Percentiles rank a stretch among this genome's conserved stretches.
These are phyloP conservation scores for Diaporthe citriasiana DNA, from an alignment of 2,329 filamentous ascomycete genomes.

Conservation along the genomic window DNA sequence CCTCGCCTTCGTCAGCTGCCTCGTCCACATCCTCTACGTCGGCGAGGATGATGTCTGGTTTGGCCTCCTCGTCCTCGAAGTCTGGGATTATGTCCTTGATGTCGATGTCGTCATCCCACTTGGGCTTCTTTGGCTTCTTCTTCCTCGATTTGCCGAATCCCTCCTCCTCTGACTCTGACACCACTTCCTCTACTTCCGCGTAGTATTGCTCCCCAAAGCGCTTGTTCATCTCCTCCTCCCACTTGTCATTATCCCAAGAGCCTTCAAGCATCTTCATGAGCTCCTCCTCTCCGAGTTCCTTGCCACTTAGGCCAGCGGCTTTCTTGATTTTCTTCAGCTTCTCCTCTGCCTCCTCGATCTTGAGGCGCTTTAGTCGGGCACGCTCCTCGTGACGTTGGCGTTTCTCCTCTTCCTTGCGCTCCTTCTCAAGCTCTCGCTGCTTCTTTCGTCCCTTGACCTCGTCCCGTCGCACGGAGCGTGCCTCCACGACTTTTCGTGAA, in stretches of 20 bases:
- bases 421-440: constrained; percentile 82
- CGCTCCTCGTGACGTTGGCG: constrained; percentile 83
- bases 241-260: constrained; percentile 89
- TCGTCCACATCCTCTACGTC: constrained; percentile 61
- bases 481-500: constrained; percentile 85
- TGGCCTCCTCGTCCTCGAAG: constrained; percentile 76
- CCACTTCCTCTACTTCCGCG: constrained; percentile 74
- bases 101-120: constrained; percentile 97
- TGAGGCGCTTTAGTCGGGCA: constrained; percentile 85
- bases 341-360: constrained; percentile 89
- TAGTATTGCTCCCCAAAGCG: constrained; percentile 95
- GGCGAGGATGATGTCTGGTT: constrained; percentile 69
- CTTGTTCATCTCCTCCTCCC: constrained; percentile 91
- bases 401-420: constrained; percentile 84
- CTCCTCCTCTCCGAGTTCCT: constrained; percentile 78
- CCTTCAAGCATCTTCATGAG: constrained; percentile 89
- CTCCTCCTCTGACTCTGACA: constrained; percentile 73
- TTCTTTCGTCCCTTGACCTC: constrained; percentile 83
- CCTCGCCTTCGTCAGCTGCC: constrained; percentile 53
- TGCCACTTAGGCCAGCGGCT: constrained; percentile 83
- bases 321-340: constrained; percentile 91
- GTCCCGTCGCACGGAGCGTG: constrained; percentile 88
- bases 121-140: constrained; percentile 82
- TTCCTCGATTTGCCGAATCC: constrained; percentile 70
- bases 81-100: constrained; percentile 93